Evolutionary conservation across 345 rosid genomes (phyloP).

Genomic region (Lepidium aucheri): DNA sequence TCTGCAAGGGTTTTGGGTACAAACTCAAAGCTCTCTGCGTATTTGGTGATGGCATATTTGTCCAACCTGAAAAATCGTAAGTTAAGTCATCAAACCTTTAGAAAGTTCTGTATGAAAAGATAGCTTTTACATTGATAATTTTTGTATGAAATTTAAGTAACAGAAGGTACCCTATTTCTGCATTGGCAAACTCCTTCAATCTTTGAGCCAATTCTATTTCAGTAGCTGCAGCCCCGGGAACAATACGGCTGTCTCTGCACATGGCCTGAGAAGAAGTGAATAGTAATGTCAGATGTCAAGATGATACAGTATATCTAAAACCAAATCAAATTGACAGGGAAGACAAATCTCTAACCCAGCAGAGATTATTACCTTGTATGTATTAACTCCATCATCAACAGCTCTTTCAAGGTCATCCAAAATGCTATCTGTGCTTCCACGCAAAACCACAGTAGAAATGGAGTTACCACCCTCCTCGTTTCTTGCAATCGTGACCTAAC

Average conservation of each 20-base stretch:
- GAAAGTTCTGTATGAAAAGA: background rate
- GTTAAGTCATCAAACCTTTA: background rate
- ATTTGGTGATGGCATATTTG: constrained; percentile 89
- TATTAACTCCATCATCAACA: constrained; percentile 97
- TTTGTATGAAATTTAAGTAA: background rate
- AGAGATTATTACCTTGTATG: constrained; percentile 65
- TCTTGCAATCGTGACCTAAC: constrained; percentile 74
- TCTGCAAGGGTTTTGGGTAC: constrained; percentile 85
- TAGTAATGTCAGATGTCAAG: background rate
- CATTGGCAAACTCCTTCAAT: constrained; percentile 83
- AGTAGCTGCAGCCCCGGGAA: constrained; percentile 95
- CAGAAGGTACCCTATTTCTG: constrained; percentile 73
- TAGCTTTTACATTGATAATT: background rate
- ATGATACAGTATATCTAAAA: background rate
- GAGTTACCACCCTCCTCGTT: constrained; percentile 95
- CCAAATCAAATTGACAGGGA: background rate
- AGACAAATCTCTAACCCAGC: background rate
- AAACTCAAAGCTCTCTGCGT: constrained; percentile 98
- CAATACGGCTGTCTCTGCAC: constrained; percentile 92
- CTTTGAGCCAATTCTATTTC: constrained; percentile 95
- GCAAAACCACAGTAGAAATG: constrained; percentile 74
- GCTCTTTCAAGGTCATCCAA: constrained; percentile 99
- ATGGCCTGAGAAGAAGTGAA: constrained; percentile 52
- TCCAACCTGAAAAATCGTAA: constrained; percentile 47
- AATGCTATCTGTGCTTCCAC: constrained; percentile 95